phyloP scores from a whole-genome alignment of 2,329 filamentous ascomycete species.

The Drechslera avenae region DNA sequence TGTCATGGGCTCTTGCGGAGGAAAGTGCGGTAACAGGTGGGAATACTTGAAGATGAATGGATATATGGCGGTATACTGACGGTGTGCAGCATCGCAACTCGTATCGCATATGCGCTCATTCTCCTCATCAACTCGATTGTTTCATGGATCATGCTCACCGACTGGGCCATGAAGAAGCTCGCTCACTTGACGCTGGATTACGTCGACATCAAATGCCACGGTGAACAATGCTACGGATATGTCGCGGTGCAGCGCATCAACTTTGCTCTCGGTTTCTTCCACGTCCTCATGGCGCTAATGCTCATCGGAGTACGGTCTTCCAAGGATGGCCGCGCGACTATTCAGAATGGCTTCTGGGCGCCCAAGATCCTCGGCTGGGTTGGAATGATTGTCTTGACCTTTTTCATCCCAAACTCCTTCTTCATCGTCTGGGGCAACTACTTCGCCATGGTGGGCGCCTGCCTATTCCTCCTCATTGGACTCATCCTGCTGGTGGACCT shows the following conservation, averaged over 20 bases:
- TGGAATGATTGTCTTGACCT: slow-evolving; percentile 83
- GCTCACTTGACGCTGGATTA: slow-evolving; percentile 92
- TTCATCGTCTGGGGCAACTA: slow-evolving; percentile 97
- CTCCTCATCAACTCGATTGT: slow-evolving; percentile 95
- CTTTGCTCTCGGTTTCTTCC: slow-evolving; percentile 93
- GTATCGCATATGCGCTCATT: slow-evolving; percentile 93
- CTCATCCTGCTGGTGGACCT: slow-evolving; percentile 92
- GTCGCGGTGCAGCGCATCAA: slow-evolving; percentile 97
- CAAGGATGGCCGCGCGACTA: slow-evolving; percentile 80
- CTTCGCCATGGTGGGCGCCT: slow-evolving; percentile 82
- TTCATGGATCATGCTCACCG: slow-evolving; percentile 98
- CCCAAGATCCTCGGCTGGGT: slow-evolving; percentile 94
- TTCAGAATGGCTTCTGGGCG: slow-evolving; percentile 99
- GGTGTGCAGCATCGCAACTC: slow-evolving; percentile 78
- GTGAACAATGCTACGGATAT: slow-evolving; percentile 91
- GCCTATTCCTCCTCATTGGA: slow-evolving; percentile 91
- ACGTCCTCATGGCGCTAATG: slow-evolving; percentile 81
- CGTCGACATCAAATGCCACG: slow-evolving; percentile 89
- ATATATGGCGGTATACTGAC: slow-evolving; percentile 12
- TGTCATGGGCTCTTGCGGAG: slow-evolving; percentile 88
- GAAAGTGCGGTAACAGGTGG: slow-evolving; percentile 91
- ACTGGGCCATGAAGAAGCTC: slow-evolving; percentile 96
- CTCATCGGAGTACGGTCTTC: slow-evolving; percentile 86
- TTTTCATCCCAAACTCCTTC: slow-evolving; percentile 93
- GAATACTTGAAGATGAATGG: neutral